Base-by-base conservation (phyloP, 148 eudicot genomes). In the Camellia granthamiana region DNA sequence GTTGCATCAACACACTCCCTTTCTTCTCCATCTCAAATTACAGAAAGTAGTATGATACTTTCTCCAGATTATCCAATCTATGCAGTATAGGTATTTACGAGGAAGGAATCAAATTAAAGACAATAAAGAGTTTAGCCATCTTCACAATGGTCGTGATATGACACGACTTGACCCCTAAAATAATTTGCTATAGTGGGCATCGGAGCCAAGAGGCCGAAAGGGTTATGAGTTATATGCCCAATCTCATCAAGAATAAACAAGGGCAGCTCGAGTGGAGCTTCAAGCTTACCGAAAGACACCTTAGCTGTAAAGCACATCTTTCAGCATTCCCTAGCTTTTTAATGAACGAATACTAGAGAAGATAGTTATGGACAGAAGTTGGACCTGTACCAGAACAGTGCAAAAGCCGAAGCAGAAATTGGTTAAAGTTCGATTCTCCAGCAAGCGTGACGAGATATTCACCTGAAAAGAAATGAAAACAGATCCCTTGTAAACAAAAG, bases 321-420 rank as follows among this genome's bases (percentile, higher is more conserved):
- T 87, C 93, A 81, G 93, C 97, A 91, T 91, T 90, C 95, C 95
- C 91, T 81, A 82, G 69, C 58, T 71, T 78, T 84, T 75, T 67
- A 52, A 21, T 58, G 72, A 78, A 72, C 82, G 83, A 84, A 79
- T 43, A 75, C 77, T 61, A 61, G 81, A 82, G 66, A 77, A 58
- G 67, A 68, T 60, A 49, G 55, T 61, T 21, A 7, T 5, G 9
- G 80, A 12, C 6, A 46, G 3, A 41, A 62, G n/a, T 23, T 41
- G 11, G 75, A 58, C 52, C 71, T 69, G 21, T 69, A 59, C 30
- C 76, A 69, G 71, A 51, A 60, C 3, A 43, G 41, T 15, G 16
- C 18, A 47, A 63, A 38, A 16, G 64, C 52, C 9, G 74, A 30
- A 78, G 69, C 63, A 74, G 63, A 61, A 38, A 5, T 49, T 18